Evolutionary conservation across 768 basidiomycete genomes (phyloP), one percentile per base, ranked within the genome.

Genomic region (Hypsizygus marmoreus): DNA sequence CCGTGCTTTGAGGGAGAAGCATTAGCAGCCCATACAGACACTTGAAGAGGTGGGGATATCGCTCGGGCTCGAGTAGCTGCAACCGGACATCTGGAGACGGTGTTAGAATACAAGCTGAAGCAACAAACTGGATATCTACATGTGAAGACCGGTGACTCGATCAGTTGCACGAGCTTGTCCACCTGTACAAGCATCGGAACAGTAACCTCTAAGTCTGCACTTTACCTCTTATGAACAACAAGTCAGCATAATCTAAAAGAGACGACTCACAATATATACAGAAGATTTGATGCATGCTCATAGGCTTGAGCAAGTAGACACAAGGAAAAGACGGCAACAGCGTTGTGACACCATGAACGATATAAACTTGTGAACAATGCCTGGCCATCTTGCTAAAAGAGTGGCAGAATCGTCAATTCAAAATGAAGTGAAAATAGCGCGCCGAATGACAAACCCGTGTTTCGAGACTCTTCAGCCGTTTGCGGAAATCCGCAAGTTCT

Each of bases 101-200:
- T 37, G 37, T n/a, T n/a, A n/a, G n/a, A 25, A 34, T 54, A 8
- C n/a, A 37, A 17, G 34, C 32, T 2, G 23, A 23, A n/a, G 14
- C 7, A 31, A 14, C 16, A 31, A 20, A 31, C 33, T 31, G 19
- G 12, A 24, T 14, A 36, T 17, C 29, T 58, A 94, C 97, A 97
- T 40, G 97, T 99, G 64, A 99, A 99, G 7, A 98, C 95, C 0
- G 97, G 97, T 0, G 92, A 95, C 64, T 99, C 97, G 49, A 99
- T 95, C 2, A 99, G 76, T 63, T 98, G 95, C 8, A 99, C 97
- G 6, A 99, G 80, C 62, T 97, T 97, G 70, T 98, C 97, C 13
- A 98, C 86, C 58, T 99, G 97, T 2, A 99, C 91, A 16, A 98
- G 73, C 64, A 98, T 82, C 19, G 84, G 82, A 8, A 98, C 95